Evolutionary conservation across 257 asterid genomes (phyloP), one percentile per base, ranked within the genome.

Genomic region (Petunia secreta): DNA sequence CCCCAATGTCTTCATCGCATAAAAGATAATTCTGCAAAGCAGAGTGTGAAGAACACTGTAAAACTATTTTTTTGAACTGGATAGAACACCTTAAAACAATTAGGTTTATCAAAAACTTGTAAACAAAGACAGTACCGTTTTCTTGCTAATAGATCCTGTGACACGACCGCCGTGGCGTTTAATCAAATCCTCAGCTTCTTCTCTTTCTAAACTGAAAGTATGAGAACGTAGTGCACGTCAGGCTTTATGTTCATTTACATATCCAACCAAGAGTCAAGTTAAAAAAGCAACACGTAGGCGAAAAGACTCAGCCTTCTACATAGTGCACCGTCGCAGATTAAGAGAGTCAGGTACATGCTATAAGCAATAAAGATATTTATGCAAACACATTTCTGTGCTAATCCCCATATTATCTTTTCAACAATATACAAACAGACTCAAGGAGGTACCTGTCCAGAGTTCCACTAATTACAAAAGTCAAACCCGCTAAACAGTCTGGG

Each of bases 61-160:
- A 16, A 77, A 8, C 53, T 9, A 15, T 64, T 62, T 43, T 6
- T 2, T 13, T 39, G 50, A 58, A 60, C 63, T 65, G 14, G 40
- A n/a, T 65, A 36, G 39, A 76, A 76, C 71, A 57, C 16, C 13
- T 8, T 65, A 41, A 41, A 77, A 43, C 16, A 37, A 39, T 59
- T 25, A 43, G 66, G 50, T 43, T 36, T 9, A 78, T 63, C 39
- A 85, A 82, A 66, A 64, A 79, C 50, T 38, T 78, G 53, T 38
- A 48, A 79, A 64, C 36, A 2, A 2, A 15, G 15, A 50, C 83
- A 52, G 52, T 86, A 95, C 99, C 97, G 99, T 93, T 86, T 93
- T 95, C 88, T 93, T 95, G 98, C 99, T 95, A 89, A 95, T 89
- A 82, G 99, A 95, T 87, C 98, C 98, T 59, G 99, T 95, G 82